Conservation (phyloP, 495 filamentous ascomycete genomes). For the Lichenothelia convexa region DNA sequence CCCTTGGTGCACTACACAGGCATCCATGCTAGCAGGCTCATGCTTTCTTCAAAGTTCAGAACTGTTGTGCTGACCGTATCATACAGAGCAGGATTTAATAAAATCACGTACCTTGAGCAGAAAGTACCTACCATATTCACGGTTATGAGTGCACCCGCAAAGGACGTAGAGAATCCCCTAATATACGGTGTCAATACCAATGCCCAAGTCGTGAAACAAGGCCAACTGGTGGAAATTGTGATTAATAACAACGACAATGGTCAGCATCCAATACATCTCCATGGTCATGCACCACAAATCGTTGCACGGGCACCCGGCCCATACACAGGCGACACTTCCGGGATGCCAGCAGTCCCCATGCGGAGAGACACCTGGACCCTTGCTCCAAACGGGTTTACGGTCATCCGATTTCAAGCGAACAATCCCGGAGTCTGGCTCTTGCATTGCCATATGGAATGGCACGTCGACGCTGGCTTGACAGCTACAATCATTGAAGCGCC, state of each 20-base stretch:
- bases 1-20: too few species aligned
- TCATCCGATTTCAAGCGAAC: conserved; percentile 2
- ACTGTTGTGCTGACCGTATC: too few species aligned
- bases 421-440: conserved; percentile 3
- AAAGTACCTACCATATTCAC: too few species aligned
- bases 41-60: too few species aligned
- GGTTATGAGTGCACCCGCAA: too few species aligned
- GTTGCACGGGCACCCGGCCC: not conserved
- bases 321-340: not conserved
- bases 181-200: too few species aligned
- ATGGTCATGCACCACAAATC: conserved; percentile 2
- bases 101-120: too few species aligned
- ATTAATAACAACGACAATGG: not conserved
- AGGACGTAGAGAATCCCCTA: too few species aligned
- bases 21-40: too few species aligned
- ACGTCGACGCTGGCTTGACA: conserved; percentile 3
- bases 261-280: conserved; percentile 3
- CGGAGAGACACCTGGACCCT: conserved; percentile 1
- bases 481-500: conserved; percentile 7
- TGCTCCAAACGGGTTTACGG: not conserved
- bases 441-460: too few species aligned
- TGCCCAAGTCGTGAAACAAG: too few species aligned
- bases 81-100: too few species aligned
- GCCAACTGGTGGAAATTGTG: conserved; percentile 6
- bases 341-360: conserved; percentile 1